Evolutionary conservation across 768 basidiomycete species (phyloP).

Genomic region (Lentinus tigrinus): DNA sequence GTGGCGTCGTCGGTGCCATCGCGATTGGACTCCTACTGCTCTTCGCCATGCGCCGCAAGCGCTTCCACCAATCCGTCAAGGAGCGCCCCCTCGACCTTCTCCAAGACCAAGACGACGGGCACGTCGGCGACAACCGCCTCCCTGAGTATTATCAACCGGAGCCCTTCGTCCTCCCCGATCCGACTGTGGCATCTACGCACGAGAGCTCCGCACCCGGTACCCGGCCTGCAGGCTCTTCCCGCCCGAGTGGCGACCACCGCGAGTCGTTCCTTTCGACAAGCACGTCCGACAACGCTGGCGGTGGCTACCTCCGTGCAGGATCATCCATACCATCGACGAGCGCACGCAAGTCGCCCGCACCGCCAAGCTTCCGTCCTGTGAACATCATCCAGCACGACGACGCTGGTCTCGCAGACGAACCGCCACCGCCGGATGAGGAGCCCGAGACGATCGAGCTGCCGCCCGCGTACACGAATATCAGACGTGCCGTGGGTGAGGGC

Average conservation of each 20-base stretch:
- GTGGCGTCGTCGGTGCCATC: constrained; percentile 53
- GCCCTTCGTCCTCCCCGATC: constrained; percentile 71
- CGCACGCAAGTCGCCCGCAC: constrained; percentile 43
- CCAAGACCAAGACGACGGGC: constrained; percentile 43
- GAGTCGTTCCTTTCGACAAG: constrained; percentile 20
- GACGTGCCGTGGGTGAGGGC: too few relatives aligned
- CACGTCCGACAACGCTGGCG: constrained; percentile 13
- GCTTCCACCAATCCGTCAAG: constrained; percentile 38
- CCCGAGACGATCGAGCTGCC: constrained; percentile 80
- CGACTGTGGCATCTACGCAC: constrained; percentile 44
- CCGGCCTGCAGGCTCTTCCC: neutral
- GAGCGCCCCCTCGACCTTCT: constrained; percentile 70
- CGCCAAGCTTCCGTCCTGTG: constrained; percentile 61
- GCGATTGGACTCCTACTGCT: constrained; percentile 40
- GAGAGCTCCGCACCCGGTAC: constrained; percentile 21
- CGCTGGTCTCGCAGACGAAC: constrained; percentile 56
- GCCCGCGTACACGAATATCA: constrained; percentile 75
- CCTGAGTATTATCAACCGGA: constrained; percentile 76
- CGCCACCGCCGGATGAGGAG: constrained; percentile 42
- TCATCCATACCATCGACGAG: constrained; percentile 31
- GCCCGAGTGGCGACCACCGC: constrained; percentile 18
- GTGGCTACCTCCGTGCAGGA: constrained; percentile 15
- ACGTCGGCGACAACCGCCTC: constrained; percentile 41
- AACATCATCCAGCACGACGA: constrained; percentile 87
- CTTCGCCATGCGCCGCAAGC: constrained; percentile 49